Conservation (phyloP, 805 yeast genomes). For the Saccharomycopsis babjevae region DNA sequence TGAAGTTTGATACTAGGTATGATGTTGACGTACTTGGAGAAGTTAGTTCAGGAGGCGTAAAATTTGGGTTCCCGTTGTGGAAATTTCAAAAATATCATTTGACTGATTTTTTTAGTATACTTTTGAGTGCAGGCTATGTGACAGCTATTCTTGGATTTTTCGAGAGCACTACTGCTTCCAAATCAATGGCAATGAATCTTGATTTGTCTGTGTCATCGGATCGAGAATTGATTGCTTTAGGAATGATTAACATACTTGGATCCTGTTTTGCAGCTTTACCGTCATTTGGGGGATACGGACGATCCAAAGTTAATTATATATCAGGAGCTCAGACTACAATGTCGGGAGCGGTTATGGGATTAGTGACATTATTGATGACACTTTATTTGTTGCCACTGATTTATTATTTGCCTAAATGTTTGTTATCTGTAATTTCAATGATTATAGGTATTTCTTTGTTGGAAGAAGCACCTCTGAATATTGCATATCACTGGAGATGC, state of each 20-base stretch:
- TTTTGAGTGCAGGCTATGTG: constrained; percentile 61
- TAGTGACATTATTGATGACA: constrained; percentile 57
- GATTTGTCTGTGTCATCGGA: constrained; percentile 71
- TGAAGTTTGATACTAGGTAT: constrained; percentile 36
- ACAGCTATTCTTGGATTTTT: constrained; percentile 84
- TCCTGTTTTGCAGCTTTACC: constrained; percentile 60
- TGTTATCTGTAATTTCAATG: constrained; percentile 70
- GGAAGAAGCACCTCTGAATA: constrained; percentile 77
- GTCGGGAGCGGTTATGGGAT: constrained; percentile 79
- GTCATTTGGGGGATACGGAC: constrained; percentile 91
- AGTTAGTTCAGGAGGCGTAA: constrained; percentile 41
- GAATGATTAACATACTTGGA: constrained; percentile 57
- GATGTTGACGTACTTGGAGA: constrained; percentile 67
- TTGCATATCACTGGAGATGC: constrained; percentile 61
- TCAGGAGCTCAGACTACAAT: constrained; percentile 82
- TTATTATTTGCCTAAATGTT: constrained; percentile 67
- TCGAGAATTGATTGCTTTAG: constrained; percentile 85
- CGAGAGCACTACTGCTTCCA: constrained; percentile 88
- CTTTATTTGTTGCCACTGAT: constrained; percentile 50
- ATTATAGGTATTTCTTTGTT: constrained; percentile 59
- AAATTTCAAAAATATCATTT: constrained; percentile 18
- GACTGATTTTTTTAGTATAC: constrained; percentile 38
- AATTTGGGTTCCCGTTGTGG: constrained; percentile 51
- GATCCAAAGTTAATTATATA: constrained; percentile 79
- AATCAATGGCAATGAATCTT: constrained; percentile 67